phyloP scores from a whole-genome alignment of 306 rosid species.

The Prinsepia uniflora region DNA sequence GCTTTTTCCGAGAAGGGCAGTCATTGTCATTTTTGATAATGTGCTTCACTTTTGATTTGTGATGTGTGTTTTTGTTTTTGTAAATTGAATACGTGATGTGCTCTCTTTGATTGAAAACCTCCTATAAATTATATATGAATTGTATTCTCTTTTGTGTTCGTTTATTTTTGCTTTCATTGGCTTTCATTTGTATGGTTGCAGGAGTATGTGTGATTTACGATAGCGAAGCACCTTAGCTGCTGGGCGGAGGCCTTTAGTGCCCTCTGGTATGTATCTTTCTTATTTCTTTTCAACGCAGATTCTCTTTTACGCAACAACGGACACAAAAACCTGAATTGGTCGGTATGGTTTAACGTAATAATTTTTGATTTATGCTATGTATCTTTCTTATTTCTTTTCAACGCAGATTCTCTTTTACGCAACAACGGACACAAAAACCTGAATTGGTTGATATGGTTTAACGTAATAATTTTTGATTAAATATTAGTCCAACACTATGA shows the following conservation, averaged over 20 bases:
- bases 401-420: neutral
- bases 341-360: neutral
- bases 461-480: too few species aligned
- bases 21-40: neutral
- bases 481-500: too few species aligned
- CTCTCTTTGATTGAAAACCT: constrained; percentile 5
- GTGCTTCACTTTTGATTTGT: neutral
- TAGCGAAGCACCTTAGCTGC: constrained; percentile 38
- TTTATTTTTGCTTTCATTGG: constrained; percentile 31
- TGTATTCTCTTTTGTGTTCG: constrained; percentile 14
- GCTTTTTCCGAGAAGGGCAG: neutral
- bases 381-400: constrained; percentile 29
- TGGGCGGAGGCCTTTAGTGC: constrained; percentile 34
- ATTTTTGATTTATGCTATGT: constrained; percentile 35
- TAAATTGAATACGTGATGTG: neutral
- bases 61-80: neutral
- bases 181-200: constrained; percentile 48
- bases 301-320: neutral
- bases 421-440: neutral
- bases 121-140: neutral
- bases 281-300: neutral
- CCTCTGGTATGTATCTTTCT: constrained; percentile 58
- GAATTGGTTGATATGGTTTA: neutral
- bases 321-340: neutral
- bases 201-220: constrained; percentile 55